These are phyloP conservation scores for Arthrobotrys megalospora DNA, from an alignment of 2,329 filamentous ascomycete genomes.

Conservation along the genomic window DNA sequence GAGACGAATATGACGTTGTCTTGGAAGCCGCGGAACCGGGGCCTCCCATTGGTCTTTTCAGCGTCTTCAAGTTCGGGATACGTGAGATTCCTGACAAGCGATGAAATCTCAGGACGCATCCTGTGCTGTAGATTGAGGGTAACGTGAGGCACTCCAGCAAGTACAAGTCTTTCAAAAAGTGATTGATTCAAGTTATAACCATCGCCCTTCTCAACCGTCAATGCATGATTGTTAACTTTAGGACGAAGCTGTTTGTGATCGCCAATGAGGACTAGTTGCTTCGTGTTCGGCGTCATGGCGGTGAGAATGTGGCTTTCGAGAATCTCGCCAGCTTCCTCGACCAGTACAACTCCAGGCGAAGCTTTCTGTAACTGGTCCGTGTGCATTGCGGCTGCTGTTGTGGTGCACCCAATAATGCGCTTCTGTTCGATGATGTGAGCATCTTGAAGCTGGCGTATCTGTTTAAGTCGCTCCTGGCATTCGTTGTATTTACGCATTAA, in stretches of 20 bases:
- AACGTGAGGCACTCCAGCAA: conserved; percentile 71
- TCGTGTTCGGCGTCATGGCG: conserved; percentile 72
- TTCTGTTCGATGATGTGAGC: conserved; percentile 71
- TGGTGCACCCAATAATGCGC: conserved; percentile 80
- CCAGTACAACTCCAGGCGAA: conserved; percentile 74
- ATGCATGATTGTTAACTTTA: conserved; percentile 74
- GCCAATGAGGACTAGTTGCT: conserved; percentile 79
- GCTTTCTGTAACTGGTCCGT: conserved; percentile 72
- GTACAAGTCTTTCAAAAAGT: conserved; percentile 78
- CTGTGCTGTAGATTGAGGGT: conserved; percentile 76
- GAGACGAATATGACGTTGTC: conserved; percentile 77
- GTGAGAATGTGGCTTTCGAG: conserved; percentile 78
- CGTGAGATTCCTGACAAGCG: conserved; percentile 73
- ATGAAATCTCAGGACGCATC: conserved; percentile 78
- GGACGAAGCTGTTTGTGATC: conserved; percentile 81
- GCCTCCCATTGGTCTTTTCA: conserved; percentile 70
- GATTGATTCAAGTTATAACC: conserved; percentile 79
- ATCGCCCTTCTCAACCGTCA: conserved; percentile 76
- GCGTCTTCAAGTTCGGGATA: conserved; percentile 76
- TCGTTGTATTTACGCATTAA: conserved; percentile 69
- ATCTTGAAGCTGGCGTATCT: conserved; percentile 69
- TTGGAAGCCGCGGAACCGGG: conserved; percentile 72
- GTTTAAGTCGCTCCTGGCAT: conserved; percentile 68
- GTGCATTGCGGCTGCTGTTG: conserved; percentile 78
- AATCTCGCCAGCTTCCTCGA: conserved; percentile 82